Conservation (phyloP, 306 rosid species). For the Mimosa bimucronata region DNA sequence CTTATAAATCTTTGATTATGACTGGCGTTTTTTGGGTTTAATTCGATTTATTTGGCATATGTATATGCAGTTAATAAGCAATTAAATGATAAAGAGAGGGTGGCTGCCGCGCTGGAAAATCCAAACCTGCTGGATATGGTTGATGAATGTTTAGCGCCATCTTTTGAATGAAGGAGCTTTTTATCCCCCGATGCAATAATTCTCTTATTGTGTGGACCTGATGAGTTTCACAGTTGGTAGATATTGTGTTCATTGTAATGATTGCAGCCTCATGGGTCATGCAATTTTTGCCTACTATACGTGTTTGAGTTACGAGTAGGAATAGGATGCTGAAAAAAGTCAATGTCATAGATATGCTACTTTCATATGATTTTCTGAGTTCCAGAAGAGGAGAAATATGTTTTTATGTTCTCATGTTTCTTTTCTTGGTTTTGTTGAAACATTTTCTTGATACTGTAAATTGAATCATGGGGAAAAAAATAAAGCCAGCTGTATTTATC, state of each 20-base stretch:
- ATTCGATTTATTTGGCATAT: slow-evolving; percentile 12
- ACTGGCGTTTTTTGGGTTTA: not conserved
- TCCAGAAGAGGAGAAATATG: not conserved
- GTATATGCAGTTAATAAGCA: slow-evolving; percentile 82
- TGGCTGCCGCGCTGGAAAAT: slow-evolving; percentile 93
- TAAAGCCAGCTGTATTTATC: not conserved
- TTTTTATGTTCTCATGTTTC: slow-evolving; percentile 11
- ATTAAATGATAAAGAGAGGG: slow-evolving; percentile 92
- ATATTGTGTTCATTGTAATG: slow-evolving; percentile 16
- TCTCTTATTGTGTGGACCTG: slow-evolving; percentile 16
- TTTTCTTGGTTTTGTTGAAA: not conserved
- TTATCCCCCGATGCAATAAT: slow-evolving; percentile 15
- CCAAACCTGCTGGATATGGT: slow-evolving; percentile 85
- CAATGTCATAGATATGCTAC: slow-evolving; percentile 15
- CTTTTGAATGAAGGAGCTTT: slow-evolving; percentile 50
- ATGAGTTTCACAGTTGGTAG: slow-evolving; percentile 15
- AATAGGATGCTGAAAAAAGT: slow-evolving; percentile 23
- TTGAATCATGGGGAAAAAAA: not conserved
- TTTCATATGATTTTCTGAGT: slow-evolving; percentile 25
- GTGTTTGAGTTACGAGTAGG: slow-evolving; percentile 11
- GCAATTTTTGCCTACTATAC: slow-evolving; percentile 15
- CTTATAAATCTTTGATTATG: slow-evolving; percentile 25
- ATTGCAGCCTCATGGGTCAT: slow-evolving; percentile 21
- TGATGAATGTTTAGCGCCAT: slow-evolving; percentile 91
- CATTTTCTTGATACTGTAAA: not conserved